Conservation (phyloP, 306 rosid species). For the Geum urbanum region DNA sequence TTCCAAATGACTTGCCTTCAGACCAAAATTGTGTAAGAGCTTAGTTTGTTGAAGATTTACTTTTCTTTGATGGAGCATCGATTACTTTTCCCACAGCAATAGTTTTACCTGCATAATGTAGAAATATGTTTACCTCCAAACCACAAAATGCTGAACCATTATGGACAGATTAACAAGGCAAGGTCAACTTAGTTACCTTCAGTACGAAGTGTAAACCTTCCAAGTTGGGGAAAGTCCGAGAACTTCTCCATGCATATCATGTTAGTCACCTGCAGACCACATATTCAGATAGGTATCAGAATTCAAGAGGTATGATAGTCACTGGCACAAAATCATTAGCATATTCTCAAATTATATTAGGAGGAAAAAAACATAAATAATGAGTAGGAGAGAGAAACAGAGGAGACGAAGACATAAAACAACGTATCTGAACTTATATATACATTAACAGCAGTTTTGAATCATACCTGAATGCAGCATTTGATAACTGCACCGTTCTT, state of each 20-base stretch:
- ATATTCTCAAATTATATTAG: no score
- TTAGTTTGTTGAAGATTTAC: background rate
- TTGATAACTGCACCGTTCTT: slow-evolving; percentile 80
- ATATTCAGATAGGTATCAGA: slow-evolving; percentile 13
- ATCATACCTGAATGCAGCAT: slow-evolving; percentile 83
- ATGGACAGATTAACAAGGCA: slow-evolving; percentile 6
- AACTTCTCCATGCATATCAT: slow-evolving; percentile 76
- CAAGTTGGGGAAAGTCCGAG: slow-evolving; percentile 76
- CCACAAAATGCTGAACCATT: slow-evolving; percentile 9
- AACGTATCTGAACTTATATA: background rate
- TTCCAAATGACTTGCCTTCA: slow-evolving; percentile 37
- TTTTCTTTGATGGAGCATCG: slow-evolving; percentile 18
- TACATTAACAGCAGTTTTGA: background rate
- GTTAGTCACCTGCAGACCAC: slow-evolving; percentile 55
- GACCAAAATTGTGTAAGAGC: slow-evolving; percentile 60
- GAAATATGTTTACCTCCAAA: slow-evolving; percentile 15
- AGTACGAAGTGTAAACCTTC: slow-evolving; percentile 96
- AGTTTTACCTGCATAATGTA: slow-evolving; percentile 66
- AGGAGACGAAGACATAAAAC: background rate
- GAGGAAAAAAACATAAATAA: background rate
- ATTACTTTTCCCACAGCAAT: slow-evolving; percentile 91
- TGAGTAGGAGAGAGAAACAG: no score
- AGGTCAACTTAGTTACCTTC: slow-evolving; percentile 53
- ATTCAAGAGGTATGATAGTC: background rate
- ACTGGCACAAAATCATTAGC: background rate